Percentiles rank a stretch among this genome's conserved stretches.
phyloP scores from a whole-genome alignment of 345 rosid genomes.

The Hypericum androsaemum region DNA sequence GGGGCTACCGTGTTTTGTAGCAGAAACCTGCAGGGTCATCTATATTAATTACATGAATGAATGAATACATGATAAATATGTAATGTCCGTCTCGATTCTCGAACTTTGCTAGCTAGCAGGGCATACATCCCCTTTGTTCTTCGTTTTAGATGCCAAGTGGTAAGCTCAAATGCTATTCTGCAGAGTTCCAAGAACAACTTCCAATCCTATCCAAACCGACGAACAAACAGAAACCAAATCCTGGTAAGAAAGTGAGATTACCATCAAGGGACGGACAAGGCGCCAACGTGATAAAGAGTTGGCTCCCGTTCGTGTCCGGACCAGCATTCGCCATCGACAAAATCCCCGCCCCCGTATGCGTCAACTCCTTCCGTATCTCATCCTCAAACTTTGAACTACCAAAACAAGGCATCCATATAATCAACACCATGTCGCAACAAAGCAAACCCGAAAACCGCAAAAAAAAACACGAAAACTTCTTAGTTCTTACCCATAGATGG shows the following conservation, averaged over 20 bases:
- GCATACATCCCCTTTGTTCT: too few species aligned
- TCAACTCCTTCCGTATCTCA: slow-evolving; percentile 72
- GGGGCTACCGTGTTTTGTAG: too few species aligned
- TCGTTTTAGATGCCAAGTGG: too few species aligned
- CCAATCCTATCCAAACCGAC: background rate
- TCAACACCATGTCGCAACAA: background rate
- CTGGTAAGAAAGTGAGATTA: slow-evolving; percentile 17
- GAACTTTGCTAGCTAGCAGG: too few species aligned
- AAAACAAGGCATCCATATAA: background rate
- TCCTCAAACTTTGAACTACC: slow-evolving; percentile 70
- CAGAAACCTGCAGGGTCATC: too few species aligned
- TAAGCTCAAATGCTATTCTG: too few species aligned
- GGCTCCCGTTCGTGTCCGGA: slow-evolving; percentile 86
- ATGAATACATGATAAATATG: too few species aligned
- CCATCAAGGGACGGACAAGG: slow-evolving; percentile 83
- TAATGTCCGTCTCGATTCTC: too few species aligned
- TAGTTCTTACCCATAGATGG: slow-evolving; percentile 79
- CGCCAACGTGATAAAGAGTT: slow-evolving; percentile 83
- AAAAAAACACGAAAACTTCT: background rate
- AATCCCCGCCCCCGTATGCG: slow-evolving; percentile 93
- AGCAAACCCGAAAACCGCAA: background rate
- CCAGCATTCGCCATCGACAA: slow-evolving; percentile 98
- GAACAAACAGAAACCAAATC: background rate
- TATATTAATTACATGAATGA: too few species aligned
- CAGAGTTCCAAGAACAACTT: background rate